phyloP scores from a whole-genome alignment of 2,329 filamentous ascomycete species.

The Scedosporium boydii region DNA sequence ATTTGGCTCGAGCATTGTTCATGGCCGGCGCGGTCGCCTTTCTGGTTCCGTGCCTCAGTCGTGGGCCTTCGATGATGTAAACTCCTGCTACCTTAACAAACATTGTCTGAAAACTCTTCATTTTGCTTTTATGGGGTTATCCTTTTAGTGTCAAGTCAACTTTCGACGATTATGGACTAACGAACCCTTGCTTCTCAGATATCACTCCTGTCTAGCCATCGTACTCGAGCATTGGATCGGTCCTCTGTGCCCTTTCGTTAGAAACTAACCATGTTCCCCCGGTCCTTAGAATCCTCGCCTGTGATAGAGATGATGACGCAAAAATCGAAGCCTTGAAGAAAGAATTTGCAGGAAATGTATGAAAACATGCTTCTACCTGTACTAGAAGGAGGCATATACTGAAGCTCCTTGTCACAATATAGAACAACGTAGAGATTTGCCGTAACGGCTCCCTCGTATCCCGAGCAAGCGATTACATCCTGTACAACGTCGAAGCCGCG shows the following conservation, averaged over 20 bases:
- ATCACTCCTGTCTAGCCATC: background rate
- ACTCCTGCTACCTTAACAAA: constrained; percentile 86
- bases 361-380: constrained; percentile 24
- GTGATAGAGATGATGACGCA: constrained; percentile 66
- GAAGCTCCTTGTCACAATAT: constrained; percentile 32
- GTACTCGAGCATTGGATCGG: background rate
- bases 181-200: background rate
- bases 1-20: constrained; percentile 99
- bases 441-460: constrained; percentile 94
- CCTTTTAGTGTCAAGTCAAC: background rate
- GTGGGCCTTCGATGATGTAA: constrained; percentile 92
- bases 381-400: constrained; percentile 27
- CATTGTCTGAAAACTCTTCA: constrained; percentile 69
- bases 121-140: background rate
- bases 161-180: background rate
- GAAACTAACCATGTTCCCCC: background rate
- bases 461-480: constrained; percentile 93
- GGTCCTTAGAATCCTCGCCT: constrained; percentile 72
- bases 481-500: constrained; percentile 96
- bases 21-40: constrained; percentile 57
- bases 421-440: constrained; percentile 77
- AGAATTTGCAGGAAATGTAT: constrained; percentile 84
- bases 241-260: background rate
- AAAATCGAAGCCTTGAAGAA: constrained; percentile 71
- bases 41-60: constrained; percentile 55